Conservation (phyloP, 2,329 filamentous ascomycete species). For the Penicillium thymicola region DNA sequence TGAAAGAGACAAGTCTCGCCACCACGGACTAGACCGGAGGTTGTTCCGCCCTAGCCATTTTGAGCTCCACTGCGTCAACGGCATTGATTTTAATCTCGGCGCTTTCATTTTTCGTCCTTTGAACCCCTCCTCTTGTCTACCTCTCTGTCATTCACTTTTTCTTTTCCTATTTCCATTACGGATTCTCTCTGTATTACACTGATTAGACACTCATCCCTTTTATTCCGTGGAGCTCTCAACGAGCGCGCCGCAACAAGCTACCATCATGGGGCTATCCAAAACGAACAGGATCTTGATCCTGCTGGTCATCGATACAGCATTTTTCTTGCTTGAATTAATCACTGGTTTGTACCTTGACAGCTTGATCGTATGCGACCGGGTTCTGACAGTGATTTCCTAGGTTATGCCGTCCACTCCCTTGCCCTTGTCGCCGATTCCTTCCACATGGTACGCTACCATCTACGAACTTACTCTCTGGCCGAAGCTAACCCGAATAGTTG, state of each 20-base stretch:
- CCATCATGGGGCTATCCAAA: slow-evolving; percentile 81
- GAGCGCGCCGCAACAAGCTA: slow-evolving; percentile 22
- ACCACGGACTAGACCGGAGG: slow-evolving; percentile 17
- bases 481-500: slow-evolving; percentile 51
- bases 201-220: not conserved
- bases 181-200: not conserved
- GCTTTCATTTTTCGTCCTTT: slow-evolving; percentile 2
- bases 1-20: slow-evolving; percentile 8
- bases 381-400: slow-evolving; percentile 33
- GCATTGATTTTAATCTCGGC: not conserved
- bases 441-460: slow-evolving; percentile 70
- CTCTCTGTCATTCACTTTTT: not conserved
- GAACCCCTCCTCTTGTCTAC: not conserved
- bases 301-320: slow-evolving; percentile 81
- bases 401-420: slow-evolving; percentile 84
- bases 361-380: not conserved
- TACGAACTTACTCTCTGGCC: not conserved
- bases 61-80: slow-evolving; percentile 15
- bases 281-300: slow-evolving; percentile 88
- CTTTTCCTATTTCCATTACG: not conserved
- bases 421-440: slow-evolving; percentile 96
- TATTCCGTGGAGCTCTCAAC: slow-evolving; percentile 13
- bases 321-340: slow-evolving; percentile 86
- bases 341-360: slow-evolving; percentile 53
- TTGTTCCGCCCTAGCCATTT: slow-evolving; percentile 15